phyloP scores from a whole-genome alignment of 2,329 filamentous ascomycete genomes.

The Metarhizium guizhouense region DNA sequence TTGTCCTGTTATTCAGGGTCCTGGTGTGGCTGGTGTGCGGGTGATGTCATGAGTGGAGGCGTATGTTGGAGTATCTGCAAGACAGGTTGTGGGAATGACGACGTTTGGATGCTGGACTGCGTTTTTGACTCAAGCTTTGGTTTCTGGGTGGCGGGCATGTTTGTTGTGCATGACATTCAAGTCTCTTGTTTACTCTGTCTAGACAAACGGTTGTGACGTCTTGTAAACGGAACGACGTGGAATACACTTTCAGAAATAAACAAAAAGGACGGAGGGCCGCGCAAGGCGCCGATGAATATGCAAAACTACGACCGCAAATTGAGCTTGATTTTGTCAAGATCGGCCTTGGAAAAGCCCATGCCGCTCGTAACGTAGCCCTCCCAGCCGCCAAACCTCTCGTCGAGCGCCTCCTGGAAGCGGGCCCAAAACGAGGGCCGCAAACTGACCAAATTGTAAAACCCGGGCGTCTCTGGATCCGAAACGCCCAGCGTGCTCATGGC shows the following conservation, averaged over 20 bases:
- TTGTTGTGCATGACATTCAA: too few species aligned
- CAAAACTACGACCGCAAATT: conserved; percentile 25
- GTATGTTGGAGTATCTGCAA: too few species aligned
- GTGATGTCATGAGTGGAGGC: background rate
- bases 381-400: conserved; percentile 37
- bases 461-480: conserved; percentile 30
- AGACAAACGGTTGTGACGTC: too few species aligned
- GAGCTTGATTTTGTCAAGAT: conserved; percentile 36
- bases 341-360: conserved; percentile 36
- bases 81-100: too few species aligned
- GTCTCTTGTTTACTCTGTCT: too few species aligned
- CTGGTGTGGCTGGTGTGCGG: background rate
- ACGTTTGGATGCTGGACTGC: too few species aligned
- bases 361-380: conserved; percentile 35
- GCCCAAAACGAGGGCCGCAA: conserved; percentile 35
- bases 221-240: too few species aligned
- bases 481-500: conserved; percentile 28
- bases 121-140: too few species aligned
- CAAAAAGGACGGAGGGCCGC: too few species aligned
- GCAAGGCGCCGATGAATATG: too few species aligned
- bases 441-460: conserved; percentile 39
- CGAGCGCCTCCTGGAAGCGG: conserved; percentile 34
- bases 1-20: background rate
- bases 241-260: too few species aligned
- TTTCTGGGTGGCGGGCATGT: too few species aligned